Evolutionary conservation across 2,329 filamentous ascomycete genomes (phyloP), one percentile per base, ranked within the genome.

Genomic region (Pyrenochaeta sp.): DNA sequence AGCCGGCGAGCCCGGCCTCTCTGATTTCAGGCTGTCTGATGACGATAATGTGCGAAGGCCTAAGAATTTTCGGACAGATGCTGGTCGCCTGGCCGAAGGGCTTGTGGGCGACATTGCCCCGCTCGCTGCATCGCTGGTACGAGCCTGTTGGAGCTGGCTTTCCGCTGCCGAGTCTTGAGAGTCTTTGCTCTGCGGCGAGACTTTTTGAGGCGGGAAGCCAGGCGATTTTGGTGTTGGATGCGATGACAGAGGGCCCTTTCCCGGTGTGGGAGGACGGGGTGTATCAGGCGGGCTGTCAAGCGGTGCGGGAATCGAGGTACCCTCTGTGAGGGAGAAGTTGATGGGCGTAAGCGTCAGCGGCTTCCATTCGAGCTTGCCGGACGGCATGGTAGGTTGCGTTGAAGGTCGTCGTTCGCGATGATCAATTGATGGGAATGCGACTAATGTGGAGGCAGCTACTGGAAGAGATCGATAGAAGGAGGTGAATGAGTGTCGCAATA

Each of bases 321-420:
- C 77, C 44, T 78, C 77, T 36, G 77, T 79, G 53, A 79, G 73
- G 45, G 77, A 79, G 72, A 79, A 77, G 64, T 77, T 74, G 69
- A 79, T 73, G 50, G 77, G 77, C 36, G 68, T 66, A 32, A 77
- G 67, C 48, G 74, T 76, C 54, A 77, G 66, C 54, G 74, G 74
- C 64, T 76, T 72, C 68, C 72, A 77, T 9, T 55, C 54, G 54
- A 61, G 61, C 54, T 74, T 77, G 58, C 56, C 59, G 45, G 47
- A 59, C 32, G 68, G 61, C 73, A 77, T 77, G 59, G 36, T 62
- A 64, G 56, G 46, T 50, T 15, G 54, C 34, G 44, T 58, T 44
- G 40, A 47, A 34, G 40, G 37, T 34, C 12, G 28, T n/a, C 39
- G 57, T 28, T 61, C 37, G 44, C 50, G 53, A 24, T 53, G 50